phyloP scores from a whole-genome alignment of 805 yeast genomes.

The Wickerhamiella allomyrinae region DNA sequence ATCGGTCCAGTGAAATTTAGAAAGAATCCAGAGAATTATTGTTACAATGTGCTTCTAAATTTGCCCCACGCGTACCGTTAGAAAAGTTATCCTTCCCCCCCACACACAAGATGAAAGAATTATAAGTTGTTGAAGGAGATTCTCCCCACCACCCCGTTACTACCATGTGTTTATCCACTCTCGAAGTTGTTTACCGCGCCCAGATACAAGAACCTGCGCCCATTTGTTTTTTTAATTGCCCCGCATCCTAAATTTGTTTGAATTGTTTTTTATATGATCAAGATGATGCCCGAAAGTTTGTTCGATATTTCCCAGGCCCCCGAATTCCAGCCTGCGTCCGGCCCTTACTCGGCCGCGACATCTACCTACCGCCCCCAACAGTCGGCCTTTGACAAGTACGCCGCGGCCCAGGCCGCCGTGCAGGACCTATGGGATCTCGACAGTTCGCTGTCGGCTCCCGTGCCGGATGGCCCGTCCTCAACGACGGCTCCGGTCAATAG shows the following conservation, averaged over 20 bases:
- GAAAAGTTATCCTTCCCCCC: background rate
- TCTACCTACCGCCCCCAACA: background rate
- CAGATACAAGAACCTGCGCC: background rate
- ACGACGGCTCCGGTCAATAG: background rate
- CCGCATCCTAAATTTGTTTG: background rate
- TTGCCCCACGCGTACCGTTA: background rate
- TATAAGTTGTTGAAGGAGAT: conserved; percentile 1
- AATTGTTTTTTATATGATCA: background rate
- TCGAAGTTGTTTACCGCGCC: background rate
- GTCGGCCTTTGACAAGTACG: conserved; percentile 22
- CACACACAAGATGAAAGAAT: conserved; percentile 2
- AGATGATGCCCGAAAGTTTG: background rate
- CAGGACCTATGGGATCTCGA: conserved; percentile 18
- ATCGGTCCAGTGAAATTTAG: conserved; percentile 1
- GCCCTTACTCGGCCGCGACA: background rate
- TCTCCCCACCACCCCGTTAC: background rate
- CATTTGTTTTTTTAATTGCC: background rate
- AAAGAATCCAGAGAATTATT: background rate
- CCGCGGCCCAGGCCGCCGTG: conserved; percentile 21
- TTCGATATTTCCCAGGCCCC: conserved; percentile 1
- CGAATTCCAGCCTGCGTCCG: background rate
- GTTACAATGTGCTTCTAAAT: conserved; percentile 5
- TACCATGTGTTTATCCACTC: conserved; percentile 1
- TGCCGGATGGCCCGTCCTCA: background rate
- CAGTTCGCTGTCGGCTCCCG: background rate